Conservation (phyloP, 371 early-diverging fungal genomes). For the Mortierella polycephala region DNA sequence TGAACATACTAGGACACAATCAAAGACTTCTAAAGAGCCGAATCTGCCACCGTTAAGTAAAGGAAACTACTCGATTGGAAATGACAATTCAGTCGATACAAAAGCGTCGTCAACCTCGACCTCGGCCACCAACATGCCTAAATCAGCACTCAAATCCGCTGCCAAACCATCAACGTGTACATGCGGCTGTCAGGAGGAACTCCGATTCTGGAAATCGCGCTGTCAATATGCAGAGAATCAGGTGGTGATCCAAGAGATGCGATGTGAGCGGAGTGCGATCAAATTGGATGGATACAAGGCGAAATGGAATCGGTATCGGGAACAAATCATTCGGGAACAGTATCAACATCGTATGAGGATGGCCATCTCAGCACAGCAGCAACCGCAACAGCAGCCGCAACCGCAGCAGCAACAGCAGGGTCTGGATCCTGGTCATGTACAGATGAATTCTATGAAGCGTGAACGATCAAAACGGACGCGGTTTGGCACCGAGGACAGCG, state of each 20-base stretch:
- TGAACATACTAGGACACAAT: slow-evolving; percentile 6
- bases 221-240: slow-evolving; percentile 36
- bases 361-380: slow-evolving; percentile 14
- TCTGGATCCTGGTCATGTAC: not conserved
- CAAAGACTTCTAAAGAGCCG: slow-evolving; percentile 15
- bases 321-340: slow-evolving; percentile 17
- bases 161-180: slow-evolving; percentile 20
- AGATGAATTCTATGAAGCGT: not conserved
- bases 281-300: slow-evolving; percentile 23
- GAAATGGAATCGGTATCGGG: slow-evolving; percentile 29
- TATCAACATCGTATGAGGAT: slow-evolving; percentile 33
- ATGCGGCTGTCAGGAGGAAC: slow-evolving; percentile 40
- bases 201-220: slow-evolving; percentile 19
- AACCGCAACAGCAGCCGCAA: slow-evolving; percentile 1
- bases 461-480: slow-evolving; percentile 6
- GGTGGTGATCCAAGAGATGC: slow-evolving; percentile 15
- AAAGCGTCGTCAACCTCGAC: not conserved
- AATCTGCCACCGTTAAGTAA: slow-evolving; percentile 20
- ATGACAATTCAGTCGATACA: not conserved
- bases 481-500: slow-evolving; percentile 16
- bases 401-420: not conserved
- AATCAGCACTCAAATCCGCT: slow-evolving; percentile 5
- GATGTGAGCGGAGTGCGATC: slow-evolving; percentile 13
- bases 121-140: too few species aligned
- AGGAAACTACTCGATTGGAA: slow-evolving; percentile 1